A percentile compares a stretch with the other conserved stretches of the same genome.
Conservation (phyloP, 176 grass and related monocot genomes). For the Raddia guianensis region DNA sequence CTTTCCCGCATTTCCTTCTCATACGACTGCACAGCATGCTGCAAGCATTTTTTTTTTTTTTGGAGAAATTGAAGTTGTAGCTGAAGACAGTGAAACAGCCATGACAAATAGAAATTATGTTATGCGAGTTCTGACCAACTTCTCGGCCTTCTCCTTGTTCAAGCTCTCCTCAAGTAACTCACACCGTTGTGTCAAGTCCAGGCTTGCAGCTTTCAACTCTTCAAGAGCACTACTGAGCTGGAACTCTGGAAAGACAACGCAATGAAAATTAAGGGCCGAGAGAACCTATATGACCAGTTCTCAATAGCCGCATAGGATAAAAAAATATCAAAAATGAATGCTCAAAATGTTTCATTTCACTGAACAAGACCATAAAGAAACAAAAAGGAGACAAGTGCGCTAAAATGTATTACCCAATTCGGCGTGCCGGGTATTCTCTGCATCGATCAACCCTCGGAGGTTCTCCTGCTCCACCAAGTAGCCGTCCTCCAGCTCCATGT, state of each 20-base stretch:
- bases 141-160: constrained; percentile 62
- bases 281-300: neutral
- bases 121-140: constrained; percentile 47
- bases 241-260: constrained; percentile 46
- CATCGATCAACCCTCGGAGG: constrained; percentile 49
- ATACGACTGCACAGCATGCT: constrained; percentile 59
- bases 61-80: neutral
- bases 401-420: constrained; percentile 65
- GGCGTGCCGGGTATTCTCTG: constrained; percentile 50
- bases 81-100: neutral
- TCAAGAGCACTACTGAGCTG: constrained; percentile 53
- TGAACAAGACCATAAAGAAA: neutral
- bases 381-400: neutral
- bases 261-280: neutral
- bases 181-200: constrained; percentile 47
- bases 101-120: neutral
- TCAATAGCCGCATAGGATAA: neutral
- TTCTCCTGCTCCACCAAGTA: constrained; percentile 75
- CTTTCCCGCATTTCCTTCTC: constrained; percentile 68
- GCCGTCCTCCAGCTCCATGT: constrained; percentile 64
- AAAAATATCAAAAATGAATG: neutral
- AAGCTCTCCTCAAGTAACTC: constrained; percentile 59
- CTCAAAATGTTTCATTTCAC: neutral
- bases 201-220: constrained; percentile 48
- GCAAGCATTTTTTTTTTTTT: neutral